A percentile compares a stretch with the other conserved stretches of the same genome.
Evolutionary conservation across 768 basidiomycete genomes (phyloP).

Genomic region (Lentinus tigrinus): DNA sequence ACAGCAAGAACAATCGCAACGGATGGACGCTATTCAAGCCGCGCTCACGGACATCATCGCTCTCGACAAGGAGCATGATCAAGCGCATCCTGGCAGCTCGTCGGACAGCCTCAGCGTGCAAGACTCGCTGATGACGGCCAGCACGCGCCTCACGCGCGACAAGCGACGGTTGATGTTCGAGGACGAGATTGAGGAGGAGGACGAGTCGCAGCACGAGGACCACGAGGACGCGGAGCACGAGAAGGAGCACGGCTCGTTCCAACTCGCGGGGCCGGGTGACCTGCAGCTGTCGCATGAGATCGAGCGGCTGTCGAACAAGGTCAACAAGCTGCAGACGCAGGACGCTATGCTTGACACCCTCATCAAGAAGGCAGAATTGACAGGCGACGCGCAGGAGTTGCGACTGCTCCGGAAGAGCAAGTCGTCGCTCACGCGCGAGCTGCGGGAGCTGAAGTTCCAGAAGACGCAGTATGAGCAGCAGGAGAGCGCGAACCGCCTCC

Average conservation of each 20-base stretch:
- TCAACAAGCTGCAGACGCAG: slow-evolving; percentile 76
- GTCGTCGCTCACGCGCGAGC: slow-evolving; percentile 75
- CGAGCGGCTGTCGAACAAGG: slow-evolving; percentile 69
- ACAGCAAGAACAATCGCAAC: slow-evolving; percentile 61
- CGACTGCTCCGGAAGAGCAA: slow-evolving; percentile 80
- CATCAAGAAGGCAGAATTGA: slow-evolving; percentile 93
- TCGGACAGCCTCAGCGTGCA: slow-evolving; percentile 14
- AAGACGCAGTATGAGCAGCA: slow-evolving; percentile 93
- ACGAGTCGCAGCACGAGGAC: slow-evolving; percentile 36
- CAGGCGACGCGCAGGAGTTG: slow-evolving; percentile 86
- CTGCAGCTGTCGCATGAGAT: slow-evolving; percentile 89
- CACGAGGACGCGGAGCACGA: slow-evolving; percentile 42
- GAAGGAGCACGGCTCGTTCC: slow-evolving; percentile 52
- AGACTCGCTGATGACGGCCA: background rate
- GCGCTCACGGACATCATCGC: slow-evolving; percentile 96
- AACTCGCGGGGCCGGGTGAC: slow-evolving; percentile 85
- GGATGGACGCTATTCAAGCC: slow-evolving; percentile 96
- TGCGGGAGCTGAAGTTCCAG: slow-evolving; percentile 85
- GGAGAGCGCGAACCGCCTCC: slow-evolving; percentile 83
- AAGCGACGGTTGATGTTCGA: slow-evolving; percentile 21
- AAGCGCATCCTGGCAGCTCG: slow-evolving; percentile 11
- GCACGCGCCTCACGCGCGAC: background rate
- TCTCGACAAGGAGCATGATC: slow-evolving; percentile 57
- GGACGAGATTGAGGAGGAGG: slow-evolving; percentile 45
- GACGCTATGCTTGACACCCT: slow-evolving; percentile 81